Evolutionary conservation across 495 filamentous ascomycete genomes (phyloP), one percentile per base, ranked within the genome.

Genomic region (Hypoxylon lienhwacheense): DNA sequence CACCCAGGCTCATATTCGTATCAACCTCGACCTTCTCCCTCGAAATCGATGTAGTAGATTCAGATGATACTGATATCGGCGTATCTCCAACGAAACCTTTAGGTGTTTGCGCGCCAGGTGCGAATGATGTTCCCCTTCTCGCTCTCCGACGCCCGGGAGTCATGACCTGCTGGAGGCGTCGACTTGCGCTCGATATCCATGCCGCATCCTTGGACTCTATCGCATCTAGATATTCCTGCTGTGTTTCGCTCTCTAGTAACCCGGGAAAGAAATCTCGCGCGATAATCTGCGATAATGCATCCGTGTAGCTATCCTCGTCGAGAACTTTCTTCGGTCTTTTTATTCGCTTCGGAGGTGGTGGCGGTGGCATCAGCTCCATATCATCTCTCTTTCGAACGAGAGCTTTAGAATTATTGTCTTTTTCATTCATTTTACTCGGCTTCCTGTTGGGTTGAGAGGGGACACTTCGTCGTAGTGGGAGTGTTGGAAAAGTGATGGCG

Each of bases 191-290:
- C n/a, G 80, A 73, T 44, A 97, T 96, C 92, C 95, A 97, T 62
- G 80, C 81, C 43, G 77, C 72, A 67, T 98, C 86, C 26, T 85
- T 82, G 4, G 89, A 93, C 8, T 93, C 90, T 6, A 97, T 70
- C 0, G 93, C 93, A 61, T 95, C 86, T 19, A 98, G 75, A 64
- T 96, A 97, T 58, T 98, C 93, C 61, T 91, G 85, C 63, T 96
- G 90, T 2, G 83, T 82, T 53, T 96, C 83, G 21, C 82, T 84
- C 61, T 97, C 91, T 0, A 91, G 75, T 0, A 98, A 77, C 2
- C 91, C 93, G 0, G 93, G 93, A 68, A 97, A 98, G 77, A 93
- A 98, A 72, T 98, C 95, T 29, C 95, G 88, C 21, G 89, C 88
- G 45, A 97, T 96, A 59, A 98, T 97, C 40, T 96, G 86, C 1